phyloP scores from a whole-genome alignment of 495 filamentous ascomycete species.

The Podospora pseudocomata region DNA sequence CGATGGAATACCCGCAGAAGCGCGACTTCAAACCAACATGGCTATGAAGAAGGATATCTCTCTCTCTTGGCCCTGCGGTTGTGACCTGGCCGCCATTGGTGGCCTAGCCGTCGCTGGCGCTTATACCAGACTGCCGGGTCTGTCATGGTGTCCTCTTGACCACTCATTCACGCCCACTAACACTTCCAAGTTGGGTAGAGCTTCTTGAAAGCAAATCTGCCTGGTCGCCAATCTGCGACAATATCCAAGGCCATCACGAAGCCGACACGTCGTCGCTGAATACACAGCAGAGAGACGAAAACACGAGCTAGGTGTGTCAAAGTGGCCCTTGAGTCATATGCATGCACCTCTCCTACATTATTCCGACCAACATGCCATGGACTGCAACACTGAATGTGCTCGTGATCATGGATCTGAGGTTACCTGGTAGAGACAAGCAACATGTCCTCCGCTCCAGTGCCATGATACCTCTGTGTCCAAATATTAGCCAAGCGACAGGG shows the following conservation, averaged over 20 bases:
- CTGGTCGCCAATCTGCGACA: constrained; percentile 2
- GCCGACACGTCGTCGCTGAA: background rate
- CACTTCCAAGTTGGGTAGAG: background rate
- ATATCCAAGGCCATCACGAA: background rate
- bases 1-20: constrained; percentile 6
- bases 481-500: too few species aligned
- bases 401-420: background rate
- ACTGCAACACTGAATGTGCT: background rate
- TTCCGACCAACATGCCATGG: background rate
- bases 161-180: constrained; percentile 8
- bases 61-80: background rate
- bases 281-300: background rate
- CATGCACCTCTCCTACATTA: too few species aligned
- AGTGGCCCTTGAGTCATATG: background rate
- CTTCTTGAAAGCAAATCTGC: background rate
- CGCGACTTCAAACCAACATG: constrained; percentile 20
- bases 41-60: background rate
- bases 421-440: background rate
- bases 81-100: background rate
- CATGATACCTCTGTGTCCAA: background rate
- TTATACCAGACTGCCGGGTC: constrained; percentile 13
- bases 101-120: constrained; percentile 15
- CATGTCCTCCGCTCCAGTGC: constrained; percentile 5
- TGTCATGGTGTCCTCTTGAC: background rate
- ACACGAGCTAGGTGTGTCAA: background rate